These are phyloP conservation scores for Perkinsus chesapeaki DNA, from an alignment of 169 alveolate genomes.

Conservation along the genomic window DNA sequence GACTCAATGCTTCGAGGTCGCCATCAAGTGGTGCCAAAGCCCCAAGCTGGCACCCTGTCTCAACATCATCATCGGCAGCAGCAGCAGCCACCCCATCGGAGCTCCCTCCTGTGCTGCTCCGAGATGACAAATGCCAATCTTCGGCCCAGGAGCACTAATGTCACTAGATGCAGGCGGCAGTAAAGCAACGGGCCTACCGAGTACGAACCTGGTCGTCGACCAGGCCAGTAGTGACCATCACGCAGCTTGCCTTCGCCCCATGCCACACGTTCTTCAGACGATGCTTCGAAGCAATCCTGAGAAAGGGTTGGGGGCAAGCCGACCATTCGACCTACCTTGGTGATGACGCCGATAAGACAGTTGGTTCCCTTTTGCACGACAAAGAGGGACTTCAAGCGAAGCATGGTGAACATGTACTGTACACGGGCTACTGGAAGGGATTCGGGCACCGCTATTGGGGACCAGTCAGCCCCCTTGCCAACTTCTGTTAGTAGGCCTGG, in stretches of 20 bases:
- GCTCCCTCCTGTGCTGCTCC: too few relatives aligned
- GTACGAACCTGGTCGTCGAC: not conserved
- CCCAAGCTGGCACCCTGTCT: not conserved
- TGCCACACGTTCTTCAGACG: not conserved
- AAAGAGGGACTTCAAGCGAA: conserved; percentile 49
- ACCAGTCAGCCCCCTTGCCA: conserved; percentile 24
- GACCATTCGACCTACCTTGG: not conserved
- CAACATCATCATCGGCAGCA: not conserved
- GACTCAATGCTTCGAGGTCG: not conserved
- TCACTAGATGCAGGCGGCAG: not conserved
- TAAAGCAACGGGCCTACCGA: not conserved
- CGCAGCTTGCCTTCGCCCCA: not conserved
- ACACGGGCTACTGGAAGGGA: conserved; percentile 45
- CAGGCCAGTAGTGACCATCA: not conserved
- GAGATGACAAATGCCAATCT: not conserved
- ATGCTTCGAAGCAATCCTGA: not conserved
- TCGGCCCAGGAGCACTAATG: not conserved
- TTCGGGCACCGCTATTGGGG: conserved; percentile 51
- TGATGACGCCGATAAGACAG: not conserved
- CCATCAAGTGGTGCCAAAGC: too few relatives aligned
- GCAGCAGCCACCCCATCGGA: not conserved
- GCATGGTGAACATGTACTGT: conserved; percentile 56
- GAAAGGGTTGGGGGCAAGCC: not conserved
- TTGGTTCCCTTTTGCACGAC: conserved; percentile 40
- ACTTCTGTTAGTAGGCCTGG: conserved; percentile 36